Evolutionary conservation across 257 asterid species (phyloP).

Genomic region (Ocimum tenuiflorum): DNA sequence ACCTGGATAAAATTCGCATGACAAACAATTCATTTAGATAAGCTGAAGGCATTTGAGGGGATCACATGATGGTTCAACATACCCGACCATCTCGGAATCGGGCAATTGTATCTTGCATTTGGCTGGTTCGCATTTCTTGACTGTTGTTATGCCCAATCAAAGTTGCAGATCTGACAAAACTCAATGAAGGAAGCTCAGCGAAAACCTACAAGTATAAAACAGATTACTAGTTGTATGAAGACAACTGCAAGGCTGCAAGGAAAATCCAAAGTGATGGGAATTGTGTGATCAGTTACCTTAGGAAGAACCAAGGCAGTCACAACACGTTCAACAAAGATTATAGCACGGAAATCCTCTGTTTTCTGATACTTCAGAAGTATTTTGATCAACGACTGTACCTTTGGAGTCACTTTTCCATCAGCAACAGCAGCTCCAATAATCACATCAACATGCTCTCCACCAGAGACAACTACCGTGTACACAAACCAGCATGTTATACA

Average conservation of each 20-base stretch:
- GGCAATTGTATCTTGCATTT: conserved; percentile 94
- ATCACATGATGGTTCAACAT: conserved; percentile 29
- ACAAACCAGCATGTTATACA: conserved; percentile 22
- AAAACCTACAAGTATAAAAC: conserved; percentile 52
- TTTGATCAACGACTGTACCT: conserved; percentile 91
- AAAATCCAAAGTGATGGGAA: neutral
- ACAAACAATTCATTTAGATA: conserved; percentile 19
- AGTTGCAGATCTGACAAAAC: conserved; percentile 87
- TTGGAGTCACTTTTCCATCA: conserved; percentile 99
- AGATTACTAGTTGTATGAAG: conserved; percentile 15
- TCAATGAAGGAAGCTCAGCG: conserved; percentile 85
- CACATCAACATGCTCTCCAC: conserved; percentile 97
- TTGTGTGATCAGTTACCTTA: conserved; percentile 46
- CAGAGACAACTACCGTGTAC: conserved; percentile 68
- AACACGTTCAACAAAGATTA: conserved; percentile 94
- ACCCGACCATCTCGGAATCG: conserved; percentile 98
- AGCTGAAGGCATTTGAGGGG: conserved; percentile 5
- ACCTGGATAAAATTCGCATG: conserved; percentile 44
- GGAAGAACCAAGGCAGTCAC: conserved; percentile 98
- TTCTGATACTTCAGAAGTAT: conserved; percentile 82
- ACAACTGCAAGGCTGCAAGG: conserved; percentile 16
- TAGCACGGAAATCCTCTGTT: conserved; percentile 93
- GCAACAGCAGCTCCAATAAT: conserved; percentile 99
- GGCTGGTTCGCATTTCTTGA: conserved; percentile 94
- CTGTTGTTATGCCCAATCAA: conserved; percentile 93